These are phyloP conservation scores for Musa beccarii DNA, from an alignment of 176 grass and related monocot genomes.

Conservation along the genomic window DNA sequence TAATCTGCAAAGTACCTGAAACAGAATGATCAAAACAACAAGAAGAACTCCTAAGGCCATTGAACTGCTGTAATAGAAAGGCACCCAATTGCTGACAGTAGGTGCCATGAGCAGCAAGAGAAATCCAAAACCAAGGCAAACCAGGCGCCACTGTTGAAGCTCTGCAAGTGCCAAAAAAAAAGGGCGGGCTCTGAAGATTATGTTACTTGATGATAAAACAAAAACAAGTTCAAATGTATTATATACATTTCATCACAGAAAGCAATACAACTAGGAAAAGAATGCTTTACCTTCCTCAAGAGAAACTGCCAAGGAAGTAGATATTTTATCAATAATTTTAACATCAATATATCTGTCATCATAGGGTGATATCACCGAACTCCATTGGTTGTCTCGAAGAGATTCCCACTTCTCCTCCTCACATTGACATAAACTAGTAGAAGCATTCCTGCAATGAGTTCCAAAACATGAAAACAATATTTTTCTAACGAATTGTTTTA, in stretches of 20 bases:
- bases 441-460: constrained; percentile 54
- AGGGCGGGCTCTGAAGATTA: background rate
- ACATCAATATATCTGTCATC: constrained; percentile 72
- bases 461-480: background rate
- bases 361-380: constrained; percentile 57
- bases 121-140: constrained; percentile 77
- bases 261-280: background rate
- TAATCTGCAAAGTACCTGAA: constrained; percentile 52
- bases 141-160: constrained; percentile 76
- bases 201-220: background rate
- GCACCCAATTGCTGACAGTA: constrained; percentile 78
- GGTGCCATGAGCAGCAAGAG: constrained; percentile 60
- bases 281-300: constrained; percentile 58
- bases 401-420: constrained; percentile 51
- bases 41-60: constrained; percentile 82
- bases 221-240: background rate
- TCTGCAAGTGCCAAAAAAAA: constrained; percentile 37
- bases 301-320: constrained; percentile 58
- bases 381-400: constrained; percentile 62
- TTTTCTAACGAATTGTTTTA: constrained; percentile 11
- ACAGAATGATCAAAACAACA: constrained; percentile 78
- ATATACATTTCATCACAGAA: background rate
- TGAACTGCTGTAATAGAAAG: constrained; percentile 92
- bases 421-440: constrained; percentile 58
- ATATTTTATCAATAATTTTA: constrained; percentile 56